Evolutionary conservation across 2,329 filamentous ascomycete genomes (phyloP), one percentile per base, ranked within the genome.

Genomic region (Thelonectria blattea): DNA sequence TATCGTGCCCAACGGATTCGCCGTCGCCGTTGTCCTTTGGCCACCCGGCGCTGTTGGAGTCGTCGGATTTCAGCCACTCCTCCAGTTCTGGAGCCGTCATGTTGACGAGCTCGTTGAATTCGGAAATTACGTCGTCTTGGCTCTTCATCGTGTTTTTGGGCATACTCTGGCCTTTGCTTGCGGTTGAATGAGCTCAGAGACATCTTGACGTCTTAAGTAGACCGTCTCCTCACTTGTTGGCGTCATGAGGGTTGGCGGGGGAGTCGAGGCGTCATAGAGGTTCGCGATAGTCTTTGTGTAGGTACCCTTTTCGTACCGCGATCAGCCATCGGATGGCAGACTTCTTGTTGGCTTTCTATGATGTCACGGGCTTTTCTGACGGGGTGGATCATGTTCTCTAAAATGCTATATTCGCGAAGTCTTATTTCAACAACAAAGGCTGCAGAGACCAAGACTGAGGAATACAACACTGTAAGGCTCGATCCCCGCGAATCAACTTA

Each of bases 51-150:
- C 78, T 80, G 49, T 79, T 78, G 10, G 85, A 89, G 32, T 85
- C 80, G n/a, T 83, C 80, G 7, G 81, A 79, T 62, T 84, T 80
- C 22, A 90, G 80, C 88, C 87, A 90, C 22, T 81, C 77, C 66
- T 86, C 80, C 15, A 90, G 80, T 63, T 89, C 86, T 2, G 79
- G 72, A 2, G 85, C 78, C 11, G 79, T 82, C 87, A 90, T 89
- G 73, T 90, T 90, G 72, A 90, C 85, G 48, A 88, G 74, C 41
- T 85, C 80, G 62, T 89, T 88, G 79, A 89, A 90, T 70, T 90
- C 86, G 51, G 82, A 81, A 63, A 75, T 71, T 41, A 75, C 72
- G 32, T 74, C 69, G 2, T 72, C 67, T 27, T 66, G 63, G 60
- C 39, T 59, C 58, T 72, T 72, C 70, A 72, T 72, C n/a, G 18